Base-by-base conservation (phyloP, 2,329 filamentous ascomycete species). In the Diaporthe caulivora region DNA sequence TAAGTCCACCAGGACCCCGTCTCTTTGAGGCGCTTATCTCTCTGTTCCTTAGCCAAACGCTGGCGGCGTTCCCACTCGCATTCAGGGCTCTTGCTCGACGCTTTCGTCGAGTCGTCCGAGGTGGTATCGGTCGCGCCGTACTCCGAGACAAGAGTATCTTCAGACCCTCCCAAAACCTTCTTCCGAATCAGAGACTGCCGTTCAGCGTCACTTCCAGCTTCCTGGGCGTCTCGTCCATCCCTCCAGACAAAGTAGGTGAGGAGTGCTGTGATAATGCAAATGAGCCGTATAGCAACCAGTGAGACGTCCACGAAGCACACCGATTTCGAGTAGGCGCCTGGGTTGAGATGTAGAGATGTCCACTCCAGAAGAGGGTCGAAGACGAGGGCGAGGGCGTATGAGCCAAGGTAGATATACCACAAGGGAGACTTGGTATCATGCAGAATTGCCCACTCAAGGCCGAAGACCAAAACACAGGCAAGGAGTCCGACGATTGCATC, bases 1-100 rank as follows among this genome's bases (percentile, higher is more conserved):
- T 97, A 97, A 55, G 90, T 89, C 77, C 94, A 88, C 93, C 93
- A 96, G 76, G 91, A 94, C 1, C 94, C 94, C 73, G 93, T 90
- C 76, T 93, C 90, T 79, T 92, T 87, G n/a, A 95, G 86, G 3
- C 92, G 89, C 81, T 94, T 92, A 75, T 91, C 85, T 85, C 90
- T 92, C 76, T 83, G 88, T 81, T 87, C 91, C 80, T 84, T 89
- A 64, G 83, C 88, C 79, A 86, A 86, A 53, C 88, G 85, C 78
- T 89, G 84, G 62, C 82, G 86, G 73, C 83, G 87, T 79, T 86
- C 88, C 87, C 84, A 92, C 55, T 80, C 87, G 78, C 82, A 90
- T 77, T 92, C 90, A 1, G 84, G 81, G 21, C 80, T 81, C 69
- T 83, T 82, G 68, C 75, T 79, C 75, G 75, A 76, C 68, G 75